Evolutionary conservation across 2,329 filamentous ascomycete species (phyloP).

Genomic region (Exophiala viscosa): DNA sequence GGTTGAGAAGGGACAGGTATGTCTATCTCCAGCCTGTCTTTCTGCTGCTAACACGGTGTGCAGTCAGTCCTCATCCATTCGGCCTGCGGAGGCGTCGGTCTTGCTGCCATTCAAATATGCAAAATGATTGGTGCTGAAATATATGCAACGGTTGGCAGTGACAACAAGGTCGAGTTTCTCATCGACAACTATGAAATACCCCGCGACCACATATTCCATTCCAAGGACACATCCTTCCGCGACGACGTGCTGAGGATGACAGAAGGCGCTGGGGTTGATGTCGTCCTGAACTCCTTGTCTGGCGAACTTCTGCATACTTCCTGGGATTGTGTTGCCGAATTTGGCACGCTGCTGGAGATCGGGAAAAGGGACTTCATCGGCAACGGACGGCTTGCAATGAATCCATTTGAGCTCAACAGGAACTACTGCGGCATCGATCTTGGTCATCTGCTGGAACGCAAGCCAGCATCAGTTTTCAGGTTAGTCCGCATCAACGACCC

Average conservation of each 20-base stretch:
- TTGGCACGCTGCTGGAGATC: neutral
- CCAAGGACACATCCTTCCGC: slow-evolving; percentile 24
- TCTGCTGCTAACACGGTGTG: neutral
- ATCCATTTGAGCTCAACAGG: slow-evolving; percentile 19
- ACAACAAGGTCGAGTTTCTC: slow-evolving; percentile 13
- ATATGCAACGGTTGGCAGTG: slow-evolving; percentile 20
- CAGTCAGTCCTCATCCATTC: slow-evolving; percentile 26
- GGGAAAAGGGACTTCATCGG: slow-evolving; percentile 1
- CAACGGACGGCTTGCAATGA: slow-evolving; percentile 6
- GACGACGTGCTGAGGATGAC: slow-evolving; percentile 28
- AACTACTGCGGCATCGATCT: slow-evolving; percentile 30
- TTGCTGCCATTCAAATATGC: slow-evolving; percentile 28
- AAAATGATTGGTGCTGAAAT: slow-evolving; percentile 4
- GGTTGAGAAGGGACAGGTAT: no score
- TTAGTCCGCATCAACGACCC: no score
- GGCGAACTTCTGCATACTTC: slow-evolving; percentile 25
- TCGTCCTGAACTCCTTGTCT: slow-evolving; percentile 30
- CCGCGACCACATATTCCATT: neutral
- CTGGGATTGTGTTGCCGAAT: neutral
- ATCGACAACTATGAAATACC: slow-evolving; percentile 9
- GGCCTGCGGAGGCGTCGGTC: slow-evolving; percentile 22
- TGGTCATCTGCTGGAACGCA: slow-evolving; percentile 18
- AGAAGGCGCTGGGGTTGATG: slow-evolving; percentile 33
- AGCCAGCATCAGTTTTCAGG: no score
- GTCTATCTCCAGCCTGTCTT: no score